A percentile compares a stretch with the other conserved stretches of the same genome.
Evolutionary conservation across 805 yeast species (phyloP).

Genomic region (Starmerella geochares): DNA sequence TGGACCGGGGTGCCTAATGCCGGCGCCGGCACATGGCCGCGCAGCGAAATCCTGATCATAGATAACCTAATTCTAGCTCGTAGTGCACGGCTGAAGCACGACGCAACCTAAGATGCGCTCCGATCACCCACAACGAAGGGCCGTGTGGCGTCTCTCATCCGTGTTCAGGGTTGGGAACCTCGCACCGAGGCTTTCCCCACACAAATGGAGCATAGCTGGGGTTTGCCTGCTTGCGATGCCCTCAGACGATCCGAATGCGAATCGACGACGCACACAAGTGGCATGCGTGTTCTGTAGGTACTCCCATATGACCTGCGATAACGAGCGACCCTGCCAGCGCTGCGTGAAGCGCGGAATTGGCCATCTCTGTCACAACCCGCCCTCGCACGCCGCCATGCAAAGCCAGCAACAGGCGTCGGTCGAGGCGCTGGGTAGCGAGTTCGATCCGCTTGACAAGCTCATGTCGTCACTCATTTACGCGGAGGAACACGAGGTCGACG

Average conservation of each 20-base stretch:
- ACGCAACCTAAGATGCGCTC: too few relatives aligned
- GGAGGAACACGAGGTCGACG: slow-evolving; percentile 1
- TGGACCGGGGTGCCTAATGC: too few relatives aligned
- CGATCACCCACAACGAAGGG: background rate
- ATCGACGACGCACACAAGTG: slow-evolving; percentile 4
- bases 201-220: background rate
- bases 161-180: background rate
- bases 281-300: slow-evolving; percentile 5
- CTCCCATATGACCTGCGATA: slow-evolving; percentile 7
- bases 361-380: slow-evolving; percentile 6
- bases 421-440: slow-evolving; percentile 1
- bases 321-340: background rate
- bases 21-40: too few relatives aligned
- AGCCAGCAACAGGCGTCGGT: slow-evolving; percentile 2
- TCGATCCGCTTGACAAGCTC: slow-evolving; percentile 1
- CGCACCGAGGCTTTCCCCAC: slow-evolving; percentile 10
- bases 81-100: too few relatives aligned
- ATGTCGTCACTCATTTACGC: slow-evolving; percentile 4
- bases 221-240: background rate
- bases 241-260: background rate
- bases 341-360: slow-evolving; percentile 1
- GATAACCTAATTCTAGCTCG: too few relatives aligned
- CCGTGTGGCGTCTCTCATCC: background rate
- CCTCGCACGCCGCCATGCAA: slow-evolving; percentile 6
- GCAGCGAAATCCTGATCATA: too few relatives aligned